Base-by-base conservation (phyloP, 2,329 filamentous ascomycete genomes). In the Neopestalotiopsis sp. region DNA sequence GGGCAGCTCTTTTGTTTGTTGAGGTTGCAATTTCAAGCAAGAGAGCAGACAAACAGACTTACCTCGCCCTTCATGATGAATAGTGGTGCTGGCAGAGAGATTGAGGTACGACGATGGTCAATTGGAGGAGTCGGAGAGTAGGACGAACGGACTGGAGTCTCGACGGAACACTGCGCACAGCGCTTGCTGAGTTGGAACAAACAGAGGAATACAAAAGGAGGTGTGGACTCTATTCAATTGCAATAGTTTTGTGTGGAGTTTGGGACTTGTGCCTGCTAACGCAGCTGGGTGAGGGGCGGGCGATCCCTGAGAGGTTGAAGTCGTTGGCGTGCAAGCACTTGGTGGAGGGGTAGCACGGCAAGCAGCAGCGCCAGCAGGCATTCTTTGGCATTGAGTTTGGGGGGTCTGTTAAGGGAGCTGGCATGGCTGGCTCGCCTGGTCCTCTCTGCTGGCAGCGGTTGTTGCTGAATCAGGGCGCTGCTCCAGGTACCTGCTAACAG, bases 21-120 rank as follows among this genome's bases (percentile, higher is more conserved):
- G 65, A 67, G 64, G 60, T 57, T 42, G 56, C 59, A 56, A 65
- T 68, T 74, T 70, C 65, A n/a, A 61, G 32, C 65, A n/a, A 61
- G 32, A 40, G 63, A 13, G 49, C 65, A 64, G 45, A 38, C 34
- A 38, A 38, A 52, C 59, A 42, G 57, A 81, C 85, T 79, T 79
- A 88, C 86, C 84, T 88, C 86, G 81, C 85, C 86, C 84, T 87
- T 88, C 86, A 88, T 88, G 76, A 72, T 86, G 79, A 72, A 73
- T 73, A 28, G 62, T 66, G 49, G 56, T 45, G n/a, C 20, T 66
- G 28, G 40, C 28, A 32, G 32, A 28, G 17, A 38, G 64, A 57
- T 66, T 24, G 17, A 28, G 57, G 45, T 38, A 32, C 28, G 58
- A 32, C 58, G 58, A 60, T 52, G 45, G 45, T 52, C 45, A 24